Evolutionary conservation across 345 rosid species (phyloP), one percentile per base, ranked within the genome.

Genomic region (Firmiana major): DNA sequence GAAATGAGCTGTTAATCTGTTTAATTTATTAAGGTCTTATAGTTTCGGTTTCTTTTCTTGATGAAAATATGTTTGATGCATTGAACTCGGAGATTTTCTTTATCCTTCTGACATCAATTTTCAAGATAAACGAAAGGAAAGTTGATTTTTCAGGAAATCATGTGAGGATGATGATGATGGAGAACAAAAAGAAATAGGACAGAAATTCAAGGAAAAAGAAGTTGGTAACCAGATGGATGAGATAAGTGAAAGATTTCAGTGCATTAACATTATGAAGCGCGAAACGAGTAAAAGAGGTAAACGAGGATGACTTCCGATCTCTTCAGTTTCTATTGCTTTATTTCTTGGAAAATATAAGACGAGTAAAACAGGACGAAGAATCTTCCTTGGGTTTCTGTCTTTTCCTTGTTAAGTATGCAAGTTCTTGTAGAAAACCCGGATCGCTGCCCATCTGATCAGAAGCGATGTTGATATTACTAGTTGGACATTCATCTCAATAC

Each of bases 181-280:
- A 62, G 69, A 46, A 48, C 67, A 24, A 15, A 49, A 46, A 21
- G 70, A 75, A 75, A 48, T 6, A 9, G 48, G 28, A 26, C 46
- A 63, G 57, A 62, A 34, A 75, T 24, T 31, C 11, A 64, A 62
- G 57, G 28, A 62, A 62, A 75, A n/a, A 48, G 42, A 48, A 46
- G 43, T 21, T 36, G 34, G 51, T n/a, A 11, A 43, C 51, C 1
- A 36, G 48, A 21, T 21, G 38, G 55, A 68, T 55, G 75, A 38
- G 34, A 73, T 55, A n/a, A 21, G 40, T 16, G 58, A 74, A 4
- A 34, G 43, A 31, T 31, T 62, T 22, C 60, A 48, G 59, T 49
- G 78, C 78, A 63, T 46, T 11, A 63, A 36, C 69, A 28, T 75
- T 62, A 36, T 3, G 60, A 75, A 75, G 78, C 55, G 71, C 19